These are phyloP conservation scores for Penicillium sumatraense DNA, from an alignment of 2,329 filamentous ascomycete genomes.

Conservation along the genomic window DNA sequence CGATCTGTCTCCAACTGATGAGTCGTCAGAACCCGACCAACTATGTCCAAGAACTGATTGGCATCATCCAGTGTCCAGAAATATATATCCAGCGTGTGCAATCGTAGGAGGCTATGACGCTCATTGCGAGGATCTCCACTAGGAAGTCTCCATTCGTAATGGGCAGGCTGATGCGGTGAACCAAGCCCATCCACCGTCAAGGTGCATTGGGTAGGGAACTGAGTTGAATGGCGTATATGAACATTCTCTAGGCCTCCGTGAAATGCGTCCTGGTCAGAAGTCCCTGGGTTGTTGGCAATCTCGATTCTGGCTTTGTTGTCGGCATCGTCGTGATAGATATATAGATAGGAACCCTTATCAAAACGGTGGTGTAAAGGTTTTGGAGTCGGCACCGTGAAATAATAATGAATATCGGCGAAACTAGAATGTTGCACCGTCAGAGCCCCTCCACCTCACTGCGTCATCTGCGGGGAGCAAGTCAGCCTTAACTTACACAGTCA, in stretches of 20 bases:
- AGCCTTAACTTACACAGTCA: slow-evolving; percentile 49
- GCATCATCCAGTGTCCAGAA: slow-evolving; percentile 67
- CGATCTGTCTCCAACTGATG: slow-evolving; percentile 57
- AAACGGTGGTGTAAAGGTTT: slow-evolving; percentile 66
- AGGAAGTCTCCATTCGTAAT: slow-evolving; percentile 62
- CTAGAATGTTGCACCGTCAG: slow-evolving; percentile 41
- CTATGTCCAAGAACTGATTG: slow-evolving; percentile 56
- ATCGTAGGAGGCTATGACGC: slow-evolving; percentile 55
- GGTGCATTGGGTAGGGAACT: slow-evolving; percentile 64
- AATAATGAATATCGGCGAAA: slow-evolving; percentile 68
- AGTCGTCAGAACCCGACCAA: slow-evolving; percentile 39
- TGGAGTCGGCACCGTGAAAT: slow-evolving; percentile 60
- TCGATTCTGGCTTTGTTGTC: slow-evolving; percentile 61
- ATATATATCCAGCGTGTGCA: slow-evolving; percentile 67
- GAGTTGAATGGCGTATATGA: slow-evolving; percentile 60
- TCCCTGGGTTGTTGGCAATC: slow-evolving; percentile 67
- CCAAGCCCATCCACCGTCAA: slow-evolving; percentile 56
- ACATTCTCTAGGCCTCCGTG: slow-evolving; percentile 59
- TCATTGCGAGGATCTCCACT: slow-evolving; percentile 57
- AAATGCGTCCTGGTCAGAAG: slow-evolving; percentile 67
- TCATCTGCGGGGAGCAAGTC: slow-evolving; percentile 26
- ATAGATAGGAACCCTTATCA: slow-evolving; percentile 67
- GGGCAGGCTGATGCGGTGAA: slow-evolving; percentile 32
- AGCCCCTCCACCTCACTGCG: not conserved
- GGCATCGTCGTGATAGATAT: slow-evolving; percentile 63